Conservation (phyloP, 306 rosid genomes). For the Hippophae gyantsensis region DNA sequence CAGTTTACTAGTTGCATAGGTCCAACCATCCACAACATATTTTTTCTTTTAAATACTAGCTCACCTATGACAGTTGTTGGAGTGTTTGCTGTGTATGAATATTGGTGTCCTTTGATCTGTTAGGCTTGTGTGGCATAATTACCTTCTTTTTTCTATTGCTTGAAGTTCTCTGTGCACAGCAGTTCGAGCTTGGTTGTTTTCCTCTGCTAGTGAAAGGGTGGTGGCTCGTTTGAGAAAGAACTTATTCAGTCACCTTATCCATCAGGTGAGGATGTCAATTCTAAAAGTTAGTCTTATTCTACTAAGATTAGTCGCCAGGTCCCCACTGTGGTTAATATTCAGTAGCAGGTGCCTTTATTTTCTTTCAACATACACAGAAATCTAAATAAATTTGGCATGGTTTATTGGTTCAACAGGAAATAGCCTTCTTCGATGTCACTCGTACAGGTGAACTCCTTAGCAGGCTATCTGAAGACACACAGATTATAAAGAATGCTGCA, state of each 20-base stretch:
- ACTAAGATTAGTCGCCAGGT: background rate
- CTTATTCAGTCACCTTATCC: constrained; percentile 60
- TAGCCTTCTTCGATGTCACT: constrained; percentile 77
- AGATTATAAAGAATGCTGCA: constrained; percentile 77
- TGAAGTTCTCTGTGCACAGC: constrained; percentile 67
- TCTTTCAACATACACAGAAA: background rate
- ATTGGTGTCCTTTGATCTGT: background rate
- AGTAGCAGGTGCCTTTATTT: background rate
- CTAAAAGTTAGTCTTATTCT: constrained; percentile 7
- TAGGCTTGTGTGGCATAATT: background rate
- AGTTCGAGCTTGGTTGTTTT: constrained; percentile 72
- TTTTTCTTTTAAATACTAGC: too few species aligned
- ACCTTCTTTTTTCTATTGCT: constrained; percentile 6
- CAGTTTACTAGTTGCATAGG: background rate
- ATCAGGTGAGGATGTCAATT: constrained; percentile 33
- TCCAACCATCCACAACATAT: background rate
- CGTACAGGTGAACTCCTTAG: constrained; percentile 79
- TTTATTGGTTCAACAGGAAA: constrained; percentile 45
- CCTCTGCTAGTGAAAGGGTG: constrained; percentile 76
- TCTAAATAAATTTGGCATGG: background rate
- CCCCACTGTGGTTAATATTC: too few species aligned
- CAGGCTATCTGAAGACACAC: constrained; percentile 82
- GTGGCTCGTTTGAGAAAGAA: constrained; percentile 65
- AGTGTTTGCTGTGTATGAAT: background rate
- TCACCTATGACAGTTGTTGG: too few species aligned